Evolutionary conservation across 192 early-diverging fungal species (phyloP), one percentile per base, ranked within the genome.

Genomic region (Umbelopsis ramanniana): DNA sequence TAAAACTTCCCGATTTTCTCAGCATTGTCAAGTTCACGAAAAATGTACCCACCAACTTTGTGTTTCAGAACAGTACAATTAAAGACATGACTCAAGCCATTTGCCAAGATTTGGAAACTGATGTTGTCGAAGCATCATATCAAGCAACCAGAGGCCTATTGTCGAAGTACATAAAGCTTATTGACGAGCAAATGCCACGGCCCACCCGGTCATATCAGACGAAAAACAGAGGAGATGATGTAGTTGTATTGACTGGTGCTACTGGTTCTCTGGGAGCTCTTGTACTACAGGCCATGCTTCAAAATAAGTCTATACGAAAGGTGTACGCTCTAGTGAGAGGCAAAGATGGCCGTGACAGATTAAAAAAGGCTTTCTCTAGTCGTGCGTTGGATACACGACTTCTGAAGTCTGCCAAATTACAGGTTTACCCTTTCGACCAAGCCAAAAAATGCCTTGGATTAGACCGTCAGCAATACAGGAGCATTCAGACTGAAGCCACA

Each of bases 221-320:
- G 71, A 68, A 37, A 15, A 11, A 19, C n/a, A 12, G 5, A n/a
- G 57, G 35, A 17, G 7, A 21, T 15, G 68, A 70, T 45, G 73
- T 78, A 9, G 63, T 78, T 19, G 46, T 82, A 46, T 23, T 78
- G 33, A 78, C 80, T 5, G 80, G 80, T 35, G 74, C 74, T 12
- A 82, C 76, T 29, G 80, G 80, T 6, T 74, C 76, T 7, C 40
- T 82, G 22, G 80, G 80, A 4, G 71, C 74, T 0, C 70, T 78
- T 37, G 23, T 76, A n/a, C n/a, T 82, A 14, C 26, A 52, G 11
- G 74, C 68, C 26, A 45, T 82, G 5, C 54, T 82, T 14, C 23
- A 67, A 22, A 60, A 68, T 35, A 66, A 70, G 19, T 33, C 52
- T 6, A 71, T 74, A 15, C 72, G 55, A 29, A 78, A 69, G 35